A percentile compares a stretch with the other conserved stretches of the same genome.
These are phyloP conservation scores for Cytospora schulzeri DNA, from an alignment of 2,329 filamentous ascomycete genomes.

Conservation along the genomic window DNA sequence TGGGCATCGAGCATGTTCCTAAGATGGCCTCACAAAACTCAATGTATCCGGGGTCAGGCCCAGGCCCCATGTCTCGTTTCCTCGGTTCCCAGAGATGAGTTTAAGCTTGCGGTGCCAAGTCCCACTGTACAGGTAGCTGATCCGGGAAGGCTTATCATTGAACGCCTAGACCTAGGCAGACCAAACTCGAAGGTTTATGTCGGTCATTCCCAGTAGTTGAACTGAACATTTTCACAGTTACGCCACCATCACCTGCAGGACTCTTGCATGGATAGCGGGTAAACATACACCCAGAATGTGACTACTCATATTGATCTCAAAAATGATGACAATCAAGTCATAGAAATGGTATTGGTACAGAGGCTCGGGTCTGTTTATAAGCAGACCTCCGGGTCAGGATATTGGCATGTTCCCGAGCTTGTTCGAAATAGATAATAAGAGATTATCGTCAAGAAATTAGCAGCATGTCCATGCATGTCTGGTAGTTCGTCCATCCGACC, in stretches of 20 bases:
- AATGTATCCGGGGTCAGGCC: background rate
- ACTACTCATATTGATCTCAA: background rate
- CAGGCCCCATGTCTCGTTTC: background rate
- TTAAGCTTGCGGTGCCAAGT: background rate
- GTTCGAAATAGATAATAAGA: conserved; percentile 22
- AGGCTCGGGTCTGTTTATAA: background rate
- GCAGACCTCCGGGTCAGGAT: conserved; percentile 2
- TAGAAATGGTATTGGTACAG: conserved; percentile 23
- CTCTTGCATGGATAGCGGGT: background rate
- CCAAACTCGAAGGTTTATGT: background rate
- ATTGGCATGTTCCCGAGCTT: background rate
- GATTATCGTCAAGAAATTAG: conserved; percentile 28
- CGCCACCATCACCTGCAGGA: background rate
- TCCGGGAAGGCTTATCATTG: background rate
- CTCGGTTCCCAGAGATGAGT: background rate
- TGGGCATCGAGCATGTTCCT: background rate
- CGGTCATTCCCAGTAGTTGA: too few relatives aligned
- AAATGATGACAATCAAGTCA: background rate
- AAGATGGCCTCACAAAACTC: background rate
- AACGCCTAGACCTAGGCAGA: background rate
- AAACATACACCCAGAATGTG: background rate
- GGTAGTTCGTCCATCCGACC: conserved; percentile 3
- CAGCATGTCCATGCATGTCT: conserved; percentile 23
- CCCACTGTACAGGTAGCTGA: too few relatives aligned
- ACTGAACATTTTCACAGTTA: background rate